Evolutionary conservation across 495 filamentous ascomycete species (phyloP).

Genomic region (Xylaria bambusicola): DNA sequence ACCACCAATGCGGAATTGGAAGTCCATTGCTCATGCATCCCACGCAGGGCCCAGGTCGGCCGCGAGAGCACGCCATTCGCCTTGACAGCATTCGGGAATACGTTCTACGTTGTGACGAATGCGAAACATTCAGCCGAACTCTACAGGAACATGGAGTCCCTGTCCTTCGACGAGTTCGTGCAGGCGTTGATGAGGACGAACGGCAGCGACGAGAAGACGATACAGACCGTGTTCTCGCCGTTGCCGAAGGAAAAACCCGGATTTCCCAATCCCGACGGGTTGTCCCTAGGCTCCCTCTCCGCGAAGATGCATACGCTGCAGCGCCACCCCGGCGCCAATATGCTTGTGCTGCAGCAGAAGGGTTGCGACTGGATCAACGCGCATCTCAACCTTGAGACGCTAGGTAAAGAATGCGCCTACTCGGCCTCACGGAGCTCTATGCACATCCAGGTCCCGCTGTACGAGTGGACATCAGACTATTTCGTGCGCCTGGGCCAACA

Average conservation of each 20-base stretch:
- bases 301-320: slow-evolving; percentile 25
- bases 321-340: slow-evolving; percentile 24
- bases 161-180: slow-evolving; percentile 30
- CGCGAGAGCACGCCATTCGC: slow-evolving; percentile 26
- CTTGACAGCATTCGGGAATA: slow-evolving; percentile 22
- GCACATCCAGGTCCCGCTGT: slow-evolving; percentile 15
- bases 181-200: slow-evolving; percentile 16
- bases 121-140: slow-evolving; percentile 22
- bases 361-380: slow-evolving; percentile 8
- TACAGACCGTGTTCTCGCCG: slow-evolving; percentile 17
- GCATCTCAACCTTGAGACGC: slow-evolving; percentile 4
- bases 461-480: slow-evolving; percentile 24
- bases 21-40: no score
- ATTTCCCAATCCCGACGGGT: slow-evolving; percentile 24
- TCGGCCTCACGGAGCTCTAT: background rate
- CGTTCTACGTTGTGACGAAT: slow-evolving; percentile 28
- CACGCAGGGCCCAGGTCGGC: background rate
- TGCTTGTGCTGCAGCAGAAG: slow-evolving; percentile 6
- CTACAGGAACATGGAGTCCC: slow-evolving; percentile 25
- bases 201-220: slow-evolving; percentile 14
- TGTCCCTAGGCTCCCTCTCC: slow-evolving; percentile 18
- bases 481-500: slow-evolving; percentile 23
- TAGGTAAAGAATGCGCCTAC: no score
- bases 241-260: slow-evolving; percentile 16
- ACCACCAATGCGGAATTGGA: no score